phyloP scores from a whole-genome alignment of 257 asterid genomes.

The Handroanthus guayacan region DNA sequence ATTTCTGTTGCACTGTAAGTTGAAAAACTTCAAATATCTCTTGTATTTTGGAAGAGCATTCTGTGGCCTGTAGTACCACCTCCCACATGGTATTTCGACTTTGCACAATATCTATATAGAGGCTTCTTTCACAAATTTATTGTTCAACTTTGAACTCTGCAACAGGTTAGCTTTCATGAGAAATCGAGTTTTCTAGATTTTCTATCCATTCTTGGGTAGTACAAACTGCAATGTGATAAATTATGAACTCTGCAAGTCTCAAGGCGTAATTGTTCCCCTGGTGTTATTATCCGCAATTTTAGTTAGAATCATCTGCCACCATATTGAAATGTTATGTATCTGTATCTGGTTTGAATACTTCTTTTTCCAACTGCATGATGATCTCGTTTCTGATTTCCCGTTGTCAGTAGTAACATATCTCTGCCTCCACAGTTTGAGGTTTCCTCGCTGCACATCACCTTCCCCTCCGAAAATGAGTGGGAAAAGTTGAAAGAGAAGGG shows the following conservation, averaged over 20 bases:
- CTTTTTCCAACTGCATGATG: constrained; percentile 24
- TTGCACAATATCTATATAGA: constrained; percentile 6
- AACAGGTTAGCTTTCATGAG: constrained; percentile 4
- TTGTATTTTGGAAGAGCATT: background rate
- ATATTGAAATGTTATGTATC: constrained; percentile 23
- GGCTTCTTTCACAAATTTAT: constrained; percentile 4
- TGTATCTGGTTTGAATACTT: constrained; percentile 26
- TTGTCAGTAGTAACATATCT: constrained; percentile 15
- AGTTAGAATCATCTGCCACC: constrained; percentile 27
- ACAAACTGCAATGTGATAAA: background rate
- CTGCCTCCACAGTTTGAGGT: constrained; percentile 71
- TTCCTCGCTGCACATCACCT: constrained; percentile 92
- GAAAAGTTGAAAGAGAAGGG: constrained; percentile 74
- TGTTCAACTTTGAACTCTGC: background rate
- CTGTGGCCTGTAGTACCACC: no score
- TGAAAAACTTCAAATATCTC: constrained; percentile 6
- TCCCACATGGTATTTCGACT: constrained; percentile 3
- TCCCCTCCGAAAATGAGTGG: constrained; percentile 76
- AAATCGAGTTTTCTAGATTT: constrained; percentile 1
- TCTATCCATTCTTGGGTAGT: background rate
- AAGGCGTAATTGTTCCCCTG: background rate
- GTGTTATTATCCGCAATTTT: constrained; percentile 17
- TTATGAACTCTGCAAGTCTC: constrained; percentile 10
- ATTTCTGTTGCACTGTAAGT: constrained; percentile 27
- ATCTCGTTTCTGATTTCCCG: constrained; percentile 8